A percentile compares a stretch with the other conserved stretches of the same genome.
Conservation (phyloP, 352 stramenopile genomes). For the Aphanomyces astaci region DNA sequence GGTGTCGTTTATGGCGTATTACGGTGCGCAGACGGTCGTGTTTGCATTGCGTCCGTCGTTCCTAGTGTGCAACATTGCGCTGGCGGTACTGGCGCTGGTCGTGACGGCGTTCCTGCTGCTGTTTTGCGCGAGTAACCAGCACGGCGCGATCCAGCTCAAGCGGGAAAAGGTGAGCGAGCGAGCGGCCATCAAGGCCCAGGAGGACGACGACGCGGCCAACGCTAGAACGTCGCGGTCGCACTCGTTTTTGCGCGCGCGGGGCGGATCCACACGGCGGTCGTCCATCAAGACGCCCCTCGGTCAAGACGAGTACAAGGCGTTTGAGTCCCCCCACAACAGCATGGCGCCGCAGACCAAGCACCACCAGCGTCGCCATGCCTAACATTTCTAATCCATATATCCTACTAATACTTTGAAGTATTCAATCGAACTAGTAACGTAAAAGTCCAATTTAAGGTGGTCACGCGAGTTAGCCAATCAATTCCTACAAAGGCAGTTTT, state of each 20-base stretch:
- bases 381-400: too few relatives aligned
- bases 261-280: conserved; percentile 50
- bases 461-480: too few relatives aligned
- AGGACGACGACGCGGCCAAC: conserved; percentile 40
- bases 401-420: too few relatives aligned
- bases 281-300: conserved; percentile 45
- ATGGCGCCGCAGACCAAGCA: not conserved
- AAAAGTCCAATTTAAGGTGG: too few relatives aligned
- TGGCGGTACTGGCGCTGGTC: conserved; percentile 53
- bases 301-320: conserved; percentile 68
- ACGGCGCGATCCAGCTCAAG: conserved; percentile 80
- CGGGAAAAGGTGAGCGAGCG: conserved; percentile 69
- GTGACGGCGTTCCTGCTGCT: conserved; percentile 72
- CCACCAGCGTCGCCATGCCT: too few relatives aligned
- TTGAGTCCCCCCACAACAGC: conserved; percentile 47
- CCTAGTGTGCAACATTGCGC: conserved; percentile 61
- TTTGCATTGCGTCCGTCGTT: conserved; percentile 64
- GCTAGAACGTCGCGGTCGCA: conserved; percentile 60
- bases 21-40: conserved; percentile 56
- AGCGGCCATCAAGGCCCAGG: conserved; percentile 32
- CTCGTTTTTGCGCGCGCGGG: conserved; percentile 67
- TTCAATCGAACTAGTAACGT: too few relatives aligned
- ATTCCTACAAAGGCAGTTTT: too few relatives aligned
- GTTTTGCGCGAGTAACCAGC: conserved; percentile 69
- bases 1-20: conserved; percentile 70